Evolutionary conservation across 495 filamentous ascomycete genomes (phyloP).

Genomic region (Cenococcum geophilum): DNA sequence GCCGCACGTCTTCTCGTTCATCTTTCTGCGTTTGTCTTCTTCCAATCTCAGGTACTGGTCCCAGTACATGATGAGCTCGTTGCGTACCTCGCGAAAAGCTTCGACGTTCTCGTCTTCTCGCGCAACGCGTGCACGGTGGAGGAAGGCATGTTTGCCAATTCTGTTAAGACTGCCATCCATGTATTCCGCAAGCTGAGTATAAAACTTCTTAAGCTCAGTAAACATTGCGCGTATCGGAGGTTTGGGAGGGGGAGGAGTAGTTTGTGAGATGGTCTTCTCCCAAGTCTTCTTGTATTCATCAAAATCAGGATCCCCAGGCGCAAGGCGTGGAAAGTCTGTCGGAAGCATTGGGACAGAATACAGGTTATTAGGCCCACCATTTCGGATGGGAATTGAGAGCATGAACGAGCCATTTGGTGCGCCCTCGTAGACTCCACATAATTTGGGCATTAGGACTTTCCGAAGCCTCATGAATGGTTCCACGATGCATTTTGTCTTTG

Average conservation of each 20-base stretch:
- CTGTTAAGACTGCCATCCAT: slow-evolving; percentile 12
- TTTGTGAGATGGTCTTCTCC: slow-evolving; percentile 13
- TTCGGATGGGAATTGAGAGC: slow-evolving; percentile 1
- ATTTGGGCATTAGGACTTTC: slow-evolving; percentile 20
- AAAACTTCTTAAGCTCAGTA: slow-evolving; percentile 24
- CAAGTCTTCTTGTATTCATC: slow-evolving; percentile 18
- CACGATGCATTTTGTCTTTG: slow-evolving; percentile 16
- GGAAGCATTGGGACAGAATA: slow-evolving; percentile 21
- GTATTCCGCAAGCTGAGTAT: slow-evolving; percentile 8
- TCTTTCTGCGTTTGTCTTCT: slow-evolving; percentile 15
- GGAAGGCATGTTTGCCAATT: slow-evolving; percentile 13
- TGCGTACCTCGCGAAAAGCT: slow-evolving; percentile 22
- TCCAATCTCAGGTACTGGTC: slow-evolving; percentile 21
- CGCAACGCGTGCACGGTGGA: slow-evolving; percentile 28
- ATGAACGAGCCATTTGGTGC: neutral
- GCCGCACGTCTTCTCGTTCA: slow-evolving; percentile 7
- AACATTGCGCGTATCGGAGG: slow-evolving; percentile 26
- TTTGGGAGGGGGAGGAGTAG: slow-evolving; percentile 5
- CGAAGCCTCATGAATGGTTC: slow-evolving; percentile 27
- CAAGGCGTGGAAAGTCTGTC: slow-evolving; percentile 7
- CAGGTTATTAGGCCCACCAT: neutral
- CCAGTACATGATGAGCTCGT: slow-evolving; percentile 28
- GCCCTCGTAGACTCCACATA: slow-evolving; percentile 18
- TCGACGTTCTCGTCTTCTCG: slow-evolving; percentile 25
- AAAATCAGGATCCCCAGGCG: slow-evolving; percentile 3